Conservation (phyloP, 768 basidiomycete genomes). For the Termitomyces sp. region DNA sequence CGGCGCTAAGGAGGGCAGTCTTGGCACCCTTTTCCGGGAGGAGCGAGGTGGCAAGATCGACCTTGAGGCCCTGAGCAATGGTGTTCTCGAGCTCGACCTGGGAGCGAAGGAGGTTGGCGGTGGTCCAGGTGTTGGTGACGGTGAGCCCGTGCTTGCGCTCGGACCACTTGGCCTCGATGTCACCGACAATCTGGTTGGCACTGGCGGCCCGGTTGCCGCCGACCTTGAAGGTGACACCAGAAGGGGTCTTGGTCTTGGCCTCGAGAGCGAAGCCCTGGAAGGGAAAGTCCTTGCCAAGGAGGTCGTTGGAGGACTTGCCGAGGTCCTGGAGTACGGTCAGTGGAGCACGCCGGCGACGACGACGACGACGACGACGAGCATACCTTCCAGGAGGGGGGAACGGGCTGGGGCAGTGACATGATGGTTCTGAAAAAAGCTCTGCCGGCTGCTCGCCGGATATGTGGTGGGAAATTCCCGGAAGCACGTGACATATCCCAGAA, state of each 20-base stretch:
- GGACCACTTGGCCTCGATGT: conserved; percentile 92
- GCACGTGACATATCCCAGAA: background rate
- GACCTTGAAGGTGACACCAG: conserved; percentile 91
- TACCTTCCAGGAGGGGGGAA: conserved; percentile 97
- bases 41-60: conserved; percentile 81
- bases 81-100: conserved; percentile 95
- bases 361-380: conserved; percentile 9
- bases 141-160: conserved; percentile 91
- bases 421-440: conserved; percentile 18
- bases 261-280: conserved; percentile 69
- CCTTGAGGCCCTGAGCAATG: conserved; percentile 95
- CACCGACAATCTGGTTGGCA: conserved; percentile 69
- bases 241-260: conserved; percentile 86
- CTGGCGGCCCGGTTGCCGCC: conserved; percentile 77
- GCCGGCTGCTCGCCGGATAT: conserved; percentile 13
- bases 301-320: conserved; percentile 96
- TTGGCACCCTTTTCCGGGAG: conserved; percentile 85
- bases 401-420: conserved; percentile 93
- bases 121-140: conserved; percentile 96
- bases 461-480: conserved; percentile 18
- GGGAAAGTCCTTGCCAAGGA: conserved; percentile 89
- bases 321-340: conserved; percentile 57
- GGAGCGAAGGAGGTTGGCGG: conserved; percentile 86
- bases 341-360: background rate
- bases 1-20: conserved; percentile 73